phyloP scores from a whole-genome alignment of 2,329 filamentous ascomycete species.

The Niveomyces coronatus region DNA sequence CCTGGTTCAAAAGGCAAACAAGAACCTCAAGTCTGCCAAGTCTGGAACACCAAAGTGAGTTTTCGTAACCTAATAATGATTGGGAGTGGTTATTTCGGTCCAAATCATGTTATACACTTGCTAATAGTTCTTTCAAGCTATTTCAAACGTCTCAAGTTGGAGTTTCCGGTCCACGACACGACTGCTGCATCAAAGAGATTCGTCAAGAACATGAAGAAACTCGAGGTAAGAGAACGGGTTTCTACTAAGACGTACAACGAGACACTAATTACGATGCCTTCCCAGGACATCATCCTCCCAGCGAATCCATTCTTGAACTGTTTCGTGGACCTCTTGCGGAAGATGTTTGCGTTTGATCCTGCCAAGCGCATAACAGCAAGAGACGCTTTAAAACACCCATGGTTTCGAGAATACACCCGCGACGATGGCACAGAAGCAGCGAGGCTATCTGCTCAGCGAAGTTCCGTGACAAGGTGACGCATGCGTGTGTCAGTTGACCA shows the following conservation, averaged over 20 bases:
- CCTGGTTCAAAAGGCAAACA: conserved; percentile 6
- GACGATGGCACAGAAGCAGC: conserved; percentile 9
- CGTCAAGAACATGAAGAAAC: conserved; percentile 9
- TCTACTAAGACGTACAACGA: too few species aligned
- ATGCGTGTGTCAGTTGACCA: background rate
- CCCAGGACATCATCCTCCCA: conserved; percentile 42
- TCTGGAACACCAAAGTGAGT: conserved; percentile 7
- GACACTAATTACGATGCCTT: too few species aligned
- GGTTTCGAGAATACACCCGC: conserved; percentile 46
- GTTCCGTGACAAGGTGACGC: conserved; percentile 1
- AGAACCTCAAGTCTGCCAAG: conserved; percentile 4
- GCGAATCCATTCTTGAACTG: conserved; percentile 41
- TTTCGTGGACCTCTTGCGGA: conserved; percentile 47
- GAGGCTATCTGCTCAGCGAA: conserved; percentile 6
- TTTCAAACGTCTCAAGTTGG: conserved; percentile 8
- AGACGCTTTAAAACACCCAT: conserved; percentile 48
- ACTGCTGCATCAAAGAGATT: conserved; percentile 6
- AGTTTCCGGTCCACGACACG: conserved; percentile 6
- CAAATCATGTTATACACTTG: too few species aligned
- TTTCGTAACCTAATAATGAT: background rate
- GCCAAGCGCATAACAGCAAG: conserved; percentile 48
- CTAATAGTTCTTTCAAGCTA: conserved; percentile 1
- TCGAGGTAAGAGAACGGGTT: conserved; percentile 4
- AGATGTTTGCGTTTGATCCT: conserved; percentile 53
- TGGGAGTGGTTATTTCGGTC: too few species aligned